A percentile compares a stretch with the other conserved stretches of the same genome.
Evolutionary conservation across 306 rosid species (phyloP).

Genomic region (Arachis hypogaea): DNA sequence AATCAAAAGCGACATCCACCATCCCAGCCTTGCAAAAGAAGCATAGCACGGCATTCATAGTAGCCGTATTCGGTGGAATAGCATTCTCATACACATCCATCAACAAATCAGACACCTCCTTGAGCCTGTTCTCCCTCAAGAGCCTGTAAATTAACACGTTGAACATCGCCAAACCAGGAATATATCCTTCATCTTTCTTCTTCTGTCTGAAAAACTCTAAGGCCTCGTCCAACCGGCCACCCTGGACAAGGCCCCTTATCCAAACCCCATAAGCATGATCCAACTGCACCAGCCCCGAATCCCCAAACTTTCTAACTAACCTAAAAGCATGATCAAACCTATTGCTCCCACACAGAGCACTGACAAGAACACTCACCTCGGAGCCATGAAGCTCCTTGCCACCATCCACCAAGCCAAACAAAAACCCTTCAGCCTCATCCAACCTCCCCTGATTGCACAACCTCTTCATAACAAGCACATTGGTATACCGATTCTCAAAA

Average conservation of each 20-base stretch:
- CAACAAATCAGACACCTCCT: conserved; percentile 64
- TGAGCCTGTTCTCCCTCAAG: conserved; percentile 62
- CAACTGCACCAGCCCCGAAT: conserved; percentile 38
- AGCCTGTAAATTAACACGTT: conserved; percentile 67
- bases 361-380: conserved; percentile 49
- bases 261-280: conserved; percentile 61
- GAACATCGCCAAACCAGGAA: conserved; percentile 51
- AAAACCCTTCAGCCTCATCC: conserved; percentile 56
- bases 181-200: conserved; percentile 59
- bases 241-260: conserved; percentile 60
- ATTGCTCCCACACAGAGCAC: background rate
- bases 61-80: conserved; percentile 57
- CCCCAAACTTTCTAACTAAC: conserved; percentile 56
- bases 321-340: conserved; percentile 27
- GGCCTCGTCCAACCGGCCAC: conserved; percentile 62
- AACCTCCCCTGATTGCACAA: conserved; percentile 57
- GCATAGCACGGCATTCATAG: conserved; percentile 76
- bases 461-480: conserved; percentile 48
- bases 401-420: conserved; percentile 43
- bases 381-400: conserved; percentile 47
- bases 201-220: conserved; percentile 54
- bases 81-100: conserved; percentile 69
- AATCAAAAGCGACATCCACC: conserved; percentile 60
- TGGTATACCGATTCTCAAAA: conserved; percentile 52
- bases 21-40: conserved; percentile 88